Evolutionary conservation across 805 yeast genomes (phyloP), one percentile per base, ranked within the genome.

Genomic region (Saturnispora halmiae): DNA sequence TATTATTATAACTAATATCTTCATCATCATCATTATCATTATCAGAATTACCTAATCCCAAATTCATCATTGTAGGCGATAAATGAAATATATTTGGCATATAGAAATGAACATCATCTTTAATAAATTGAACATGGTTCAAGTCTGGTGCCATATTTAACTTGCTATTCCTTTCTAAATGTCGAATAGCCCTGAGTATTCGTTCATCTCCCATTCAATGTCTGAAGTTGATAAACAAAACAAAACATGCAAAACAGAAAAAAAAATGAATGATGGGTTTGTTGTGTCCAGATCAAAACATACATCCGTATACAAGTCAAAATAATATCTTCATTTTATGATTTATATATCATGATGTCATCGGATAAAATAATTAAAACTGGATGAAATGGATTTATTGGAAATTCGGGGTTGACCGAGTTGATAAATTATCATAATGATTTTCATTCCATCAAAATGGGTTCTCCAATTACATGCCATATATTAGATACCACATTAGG

Each of bases 401-500:
- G 29, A 29, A 15, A 15, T 27, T n/a, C 41, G 41, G 41, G 11
- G 22, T 20, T 38, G 6, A 11, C 41, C 41, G 41, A 32, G 21
- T 21, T 5, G 6, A 4, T 26, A 15, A n/a, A 19, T 27, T 22
- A 10, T 16, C 29, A n/a, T 18, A 15, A 16, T 37, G 9, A 11
- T 25, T 25, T 14, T 32, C 14, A 4, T 15, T 31, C 24, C 26
- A 13, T 27, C 8, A 16, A 7, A 9, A 40, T 41, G 43, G 38
- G 41, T 13, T 50, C 63, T 4, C 90, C 90, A 33, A 74, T 87
- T 30, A 87, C 96, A 3, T 88, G 96, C 63, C 97, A 88, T 58
- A 74, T 88, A 8, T 67, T 88, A 18, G 95, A 88, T 54, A 87
- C 96, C 6, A 78, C 82, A 8, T 61, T 68, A 6, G 97, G 97